phyloP scores from a whole-genome alignment of 306 rosid genomes.

The Medicago lupulina region DNA sequence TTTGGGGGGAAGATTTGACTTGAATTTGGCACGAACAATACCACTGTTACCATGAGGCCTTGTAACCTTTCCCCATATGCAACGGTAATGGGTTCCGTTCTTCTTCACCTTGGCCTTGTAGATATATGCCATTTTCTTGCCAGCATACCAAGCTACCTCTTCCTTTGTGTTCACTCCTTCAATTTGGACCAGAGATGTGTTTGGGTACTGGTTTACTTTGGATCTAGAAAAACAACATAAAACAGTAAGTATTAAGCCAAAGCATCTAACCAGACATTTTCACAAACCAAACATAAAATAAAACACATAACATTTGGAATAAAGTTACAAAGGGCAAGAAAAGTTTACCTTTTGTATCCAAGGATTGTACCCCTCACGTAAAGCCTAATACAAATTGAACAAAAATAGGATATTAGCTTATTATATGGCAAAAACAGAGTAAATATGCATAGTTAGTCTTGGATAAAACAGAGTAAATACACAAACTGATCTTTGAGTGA shows the following conservation, averaged over 20 bases:
- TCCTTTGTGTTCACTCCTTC: constrained; percentile 96
- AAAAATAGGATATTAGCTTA: constrained; percentile 4
- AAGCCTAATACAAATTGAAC: constrained; percentile 52
- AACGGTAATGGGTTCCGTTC: constrained; percentile 81
- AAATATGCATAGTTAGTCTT: too few species aligned
- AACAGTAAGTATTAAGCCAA: neutral
- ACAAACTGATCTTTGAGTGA: neutral
- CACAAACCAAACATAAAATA: constrained; percentile 5
- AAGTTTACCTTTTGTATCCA: constrained; percentile 87
- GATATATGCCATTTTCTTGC: constrained; percentile 87
- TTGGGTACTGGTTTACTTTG: constrained; percentile 92
- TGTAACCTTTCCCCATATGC: constrained; percentile 90
- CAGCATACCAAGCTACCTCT: constrained; percentile 88
- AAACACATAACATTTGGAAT: neutral
- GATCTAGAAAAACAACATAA: constrained; percentile 56
- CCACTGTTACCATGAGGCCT: constrained; percentile 97
- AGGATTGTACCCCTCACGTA: constrained; percentile 86
- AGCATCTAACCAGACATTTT: neutral
- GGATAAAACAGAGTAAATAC: neutral
- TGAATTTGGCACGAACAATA: constrained; percentile 91
- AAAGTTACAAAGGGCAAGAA: neutral
- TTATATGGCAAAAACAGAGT: neutral
- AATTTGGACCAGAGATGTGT: constrained; percentile 78
- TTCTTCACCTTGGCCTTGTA: constrained; percentile 96
- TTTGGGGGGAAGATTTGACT: constrained; percentile 86